phyloP scores from a whole-genome alignment of 208 protist genomes.

The Trypanosoma cruzi region DNA sequence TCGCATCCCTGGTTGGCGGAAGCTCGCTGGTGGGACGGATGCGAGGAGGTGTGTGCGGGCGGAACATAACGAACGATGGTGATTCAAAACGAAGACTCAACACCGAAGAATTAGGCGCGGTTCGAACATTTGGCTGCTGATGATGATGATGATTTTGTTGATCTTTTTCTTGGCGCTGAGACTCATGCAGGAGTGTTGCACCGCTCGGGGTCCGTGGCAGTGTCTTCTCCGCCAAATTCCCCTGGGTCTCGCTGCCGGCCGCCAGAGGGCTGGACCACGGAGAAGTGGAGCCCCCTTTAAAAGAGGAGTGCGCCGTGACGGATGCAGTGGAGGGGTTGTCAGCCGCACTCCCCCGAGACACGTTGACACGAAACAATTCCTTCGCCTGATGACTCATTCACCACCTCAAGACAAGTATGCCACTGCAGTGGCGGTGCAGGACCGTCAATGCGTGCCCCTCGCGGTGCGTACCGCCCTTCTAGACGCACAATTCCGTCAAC shows the following conservation, averaged over 20 bases:
- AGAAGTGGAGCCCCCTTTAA: neutral
- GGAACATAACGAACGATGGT: neutral
- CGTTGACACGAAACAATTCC: slow-evolving; percentile 19
- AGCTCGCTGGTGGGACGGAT: slow-evolving; percentile 30
- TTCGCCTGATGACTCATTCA: slow-evolving; percentile 9
- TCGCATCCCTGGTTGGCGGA: slow-evolving; percentile 14
- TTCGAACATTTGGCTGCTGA: neutral
- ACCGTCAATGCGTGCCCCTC: too few species aligned
- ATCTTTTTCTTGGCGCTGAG: neutral
- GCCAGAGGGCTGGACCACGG: neutral
- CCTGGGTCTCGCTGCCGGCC: neutral
- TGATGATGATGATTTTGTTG: neutral
- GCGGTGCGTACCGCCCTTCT: too few species aligned
- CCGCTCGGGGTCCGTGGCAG: too few species aligned
- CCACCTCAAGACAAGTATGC: neutral
- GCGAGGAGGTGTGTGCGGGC: slow-evolving; percentile 3
- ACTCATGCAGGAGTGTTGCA: neutral
- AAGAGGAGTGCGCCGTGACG: neutral
- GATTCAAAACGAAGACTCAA: slow-evolving; percentile 8
- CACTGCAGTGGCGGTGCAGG: neutral
- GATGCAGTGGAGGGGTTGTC: neutral
- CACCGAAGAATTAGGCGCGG: neutral
- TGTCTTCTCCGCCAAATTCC: neutral
- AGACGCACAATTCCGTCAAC: too few species aligned
- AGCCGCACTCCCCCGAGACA: slow-evolving; percentile 7